Percentiles rank a stretch among this genome's conserved stretches.
These are phyloP conservation scores for Aureobasidium mangrovei DNA, from an alignment of 2,329 filamentous ascomycete genomes.

Conservation along the genomic window DNA sequence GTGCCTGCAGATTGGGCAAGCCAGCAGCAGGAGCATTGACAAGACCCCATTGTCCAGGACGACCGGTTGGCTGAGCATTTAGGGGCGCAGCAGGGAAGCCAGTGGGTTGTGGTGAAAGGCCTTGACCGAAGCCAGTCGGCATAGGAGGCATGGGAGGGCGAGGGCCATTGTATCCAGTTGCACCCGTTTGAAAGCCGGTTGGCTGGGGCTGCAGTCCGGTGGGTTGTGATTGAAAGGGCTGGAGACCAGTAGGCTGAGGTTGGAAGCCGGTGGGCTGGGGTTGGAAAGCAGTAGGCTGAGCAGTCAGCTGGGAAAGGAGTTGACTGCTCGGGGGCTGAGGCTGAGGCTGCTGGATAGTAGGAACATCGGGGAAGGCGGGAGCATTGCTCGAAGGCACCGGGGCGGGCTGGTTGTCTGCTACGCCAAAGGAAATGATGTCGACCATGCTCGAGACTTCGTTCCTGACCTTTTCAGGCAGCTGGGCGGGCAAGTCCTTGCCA, in stretches of 20 bases:
- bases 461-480: constrained; percentile 74
- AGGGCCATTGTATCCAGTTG: constrained; percentile 72
- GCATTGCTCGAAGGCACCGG: constrained; percentile 54
- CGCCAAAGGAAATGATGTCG: constrained; percentile 93
- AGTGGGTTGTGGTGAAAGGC: constrained; percentile 52
- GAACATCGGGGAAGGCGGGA: constrained; percentile 58
- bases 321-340: constrained; percentile 57
- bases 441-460: constrained; percentile 99
- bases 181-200: constrained; percentile 50
- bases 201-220: constrained; percentile 56
- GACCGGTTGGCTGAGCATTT: constrained; percentile 88
- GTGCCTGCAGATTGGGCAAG: constrained; percentile 83
- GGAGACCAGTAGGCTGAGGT: constrained; percentile 43
- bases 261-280: constrained; percentile 51
- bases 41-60: constrained; percentile 94
- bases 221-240: constrained; percentile 30
- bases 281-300: constrained; percentile 47
- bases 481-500: constrained; percentile 67
- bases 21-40: constrained; percentile 88
- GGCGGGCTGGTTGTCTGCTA: constrained; percentile 58
- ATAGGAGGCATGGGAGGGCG: constrained; percentile 72
- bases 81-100: constrained; percentile 56
- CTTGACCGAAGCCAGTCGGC: constrained; percentile 65
- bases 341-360: constrained; percentile 43
- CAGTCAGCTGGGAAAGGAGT: constrained; percentile 48